Percentiles rank a stretch among this genome's conserved stretches.
Conservation (phyloP, 768 basidiomycete species). For the Piloderma croceum region DNA sequence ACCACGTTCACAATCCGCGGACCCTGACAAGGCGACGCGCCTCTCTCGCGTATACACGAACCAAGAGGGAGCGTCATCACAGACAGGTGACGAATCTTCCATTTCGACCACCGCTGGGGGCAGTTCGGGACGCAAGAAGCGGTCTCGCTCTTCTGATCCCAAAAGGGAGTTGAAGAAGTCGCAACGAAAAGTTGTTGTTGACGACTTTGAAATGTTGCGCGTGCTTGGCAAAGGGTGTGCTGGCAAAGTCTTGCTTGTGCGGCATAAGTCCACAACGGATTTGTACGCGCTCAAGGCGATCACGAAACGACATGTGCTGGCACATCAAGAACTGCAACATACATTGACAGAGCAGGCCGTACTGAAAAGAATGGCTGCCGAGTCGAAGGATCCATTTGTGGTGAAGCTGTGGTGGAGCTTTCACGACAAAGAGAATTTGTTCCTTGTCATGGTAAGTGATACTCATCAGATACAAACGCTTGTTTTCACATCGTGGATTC, state of each 20-base stretch:
- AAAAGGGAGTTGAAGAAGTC: conserved; percentile 49
- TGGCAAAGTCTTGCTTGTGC: conserved; percentile 91
- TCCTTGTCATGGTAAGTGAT: conserved; percentile 81
- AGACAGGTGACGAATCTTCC: conserved; percentile 43
- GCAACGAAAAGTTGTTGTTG: conserved; percentile 68
- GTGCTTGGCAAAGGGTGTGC: conserved; percentile 97
- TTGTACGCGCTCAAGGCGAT: conserved; percentile 96
- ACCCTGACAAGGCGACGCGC: conserved; percentile 59
- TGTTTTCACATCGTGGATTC: conserved; percentile 10
- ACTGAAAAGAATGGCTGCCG: conserved; percentile 87
- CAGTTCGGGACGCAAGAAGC: conserved; percentile 47
- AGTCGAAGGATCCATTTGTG: conserved; percentile 86
- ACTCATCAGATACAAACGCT: conserved; percentile 4
- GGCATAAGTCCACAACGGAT: conserved; percentile 63
- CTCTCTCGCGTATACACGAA: conserved; percentile 54
- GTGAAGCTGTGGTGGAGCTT: conserved; percentile 97
- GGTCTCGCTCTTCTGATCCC: conserved; percentile 43
- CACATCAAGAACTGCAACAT: conserved; percentile 94
- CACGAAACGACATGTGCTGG: conserved; percentile 93
- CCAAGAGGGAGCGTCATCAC: conserved; percentile 50
- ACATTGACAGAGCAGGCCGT: conserved; percentile 96
- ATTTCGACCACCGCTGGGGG: conserved; percentile 48
- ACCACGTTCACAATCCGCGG: conserved; percentile 77
- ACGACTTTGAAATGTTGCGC: conserved; percentile 96
- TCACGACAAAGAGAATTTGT: conserved; percentile 95